Evolutionary conservation across 441 rosid species (phyloP).

Genomic region (Eruca vesicaria): DNA sequence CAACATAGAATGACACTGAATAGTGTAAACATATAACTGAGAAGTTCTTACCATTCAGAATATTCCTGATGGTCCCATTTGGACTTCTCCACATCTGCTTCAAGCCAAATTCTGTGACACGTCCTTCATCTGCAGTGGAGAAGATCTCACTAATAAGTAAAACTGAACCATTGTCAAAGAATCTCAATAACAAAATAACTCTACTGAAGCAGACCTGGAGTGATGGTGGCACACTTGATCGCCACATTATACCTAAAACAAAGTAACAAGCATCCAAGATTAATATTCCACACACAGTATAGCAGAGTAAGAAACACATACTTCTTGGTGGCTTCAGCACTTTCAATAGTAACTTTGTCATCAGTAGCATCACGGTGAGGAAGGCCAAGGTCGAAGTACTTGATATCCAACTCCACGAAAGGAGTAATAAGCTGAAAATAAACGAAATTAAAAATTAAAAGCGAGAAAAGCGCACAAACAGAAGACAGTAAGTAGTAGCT

Average conservation of each 20-base stretch:
- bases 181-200: not conserved
- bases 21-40: conserved; percentile 13
- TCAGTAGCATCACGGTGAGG: conserved; percentile 89
- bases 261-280: not conserved
- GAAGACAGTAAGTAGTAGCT: not conserved
- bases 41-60: conserved; percentile 68
- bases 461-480: not conserved
- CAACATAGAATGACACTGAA: not conserved
- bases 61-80: conserved; percentile 94
- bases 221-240: conserved; percentile 95
- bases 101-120: conserved; percentile 80
- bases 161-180: not conserved
- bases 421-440: conserved; percentile 76
- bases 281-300: not conserved
- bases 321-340: conserved; percentile 89
- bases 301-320: conserved; percentile 21
- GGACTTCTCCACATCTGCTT: conserved; percentile 98
- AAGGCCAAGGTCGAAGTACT: conserved; percentile 92
- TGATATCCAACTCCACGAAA: conserved; percentile 89
- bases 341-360: conserved; percentile 89
- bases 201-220: conserved; percentile 63
- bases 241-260: conserved; percentile 87
- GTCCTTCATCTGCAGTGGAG: conserved; percentile 72
- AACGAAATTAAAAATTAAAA: not conserved
- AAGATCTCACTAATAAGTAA: not conserved